Base-by-base conservation (phyloP, 768 basidiomycete species). In the Boletus pseudopeckii region DNA sequence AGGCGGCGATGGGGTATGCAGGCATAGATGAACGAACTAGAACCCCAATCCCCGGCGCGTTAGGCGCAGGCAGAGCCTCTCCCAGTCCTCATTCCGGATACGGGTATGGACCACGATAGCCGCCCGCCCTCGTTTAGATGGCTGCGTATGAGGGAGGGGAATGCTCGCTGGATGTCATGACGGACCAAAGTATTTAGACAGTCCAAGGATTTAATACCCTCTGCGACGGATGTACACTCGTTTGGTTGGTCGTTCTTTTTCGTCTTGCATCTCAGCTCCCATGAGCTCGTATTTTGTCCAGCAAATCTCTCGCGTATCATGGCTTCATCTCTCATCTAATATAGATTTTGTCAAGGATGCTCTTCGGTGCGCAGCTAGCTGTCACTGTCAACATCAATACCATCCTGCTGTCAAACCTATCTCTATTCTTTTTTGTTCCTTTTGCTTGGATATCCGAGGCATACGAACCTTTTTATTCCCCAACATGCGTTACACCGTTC, bases 31-130 rank as follows among this genome's bases (percentile, higher is more conserved):
- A 57, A 26, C 64, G 69, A 22, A 49, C 67, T 22, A 59, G 65
- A 54, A 72, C 61, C 22, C 72, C 71, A 36, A 53, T 64, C 57
- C 59, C 68, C 44, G 60, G 55, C 30, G 64, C 57, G 24, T 22
- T 62, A 22, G 60, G 62, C 22, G 55, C 60, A 45, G 69, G 66
- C 14, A 77, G 74, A 30, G 66, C 65, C 50, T 78, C 78, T 17
- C 82, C 83, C 11, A 75, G 74, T 3, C 80, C 80, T 2, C 72
- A 76, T 48, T 58, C 68, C 6, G 81, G 72, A 28, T 82, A 80
- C 41, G 77, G 74, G 26, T 72, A 72, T 39, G 67, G 70, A 33
- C 57, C 63, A n/a, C 60, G 60, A 60, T 73, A 70, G 57, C 55
- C 32, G 54, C 28, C 28, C 36, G 28, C 22, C 39, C 24, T 20